Conservation (phyloP, 108 stramenopile species). For the Stephanodiscus minutulus region DNA sequence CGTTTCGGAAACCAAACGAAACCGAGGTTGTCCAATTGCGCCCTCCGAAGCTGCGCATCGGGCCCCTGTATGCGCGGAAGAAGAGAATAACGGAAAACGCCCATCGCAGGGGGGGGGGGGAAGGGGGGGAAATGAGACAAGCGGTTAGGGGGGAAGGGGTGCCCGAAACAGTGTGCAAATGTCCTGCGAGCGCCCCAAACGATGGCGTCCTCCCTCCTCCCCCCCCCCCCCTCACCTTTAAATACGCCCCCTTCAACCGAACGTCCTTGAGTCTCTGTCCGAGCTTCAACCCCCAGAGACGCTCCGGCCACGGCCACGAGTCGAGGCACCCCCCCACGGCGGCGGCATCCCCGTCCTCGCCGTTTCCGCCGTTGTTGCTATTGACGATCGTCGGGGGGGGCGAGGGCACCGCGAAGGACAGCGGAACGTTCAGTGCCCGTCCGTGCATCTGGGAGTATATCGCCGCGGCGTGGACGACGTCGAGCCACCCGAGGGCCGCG, state of each 20-base stretch:
- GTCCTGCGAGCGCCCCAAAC: too few species aligned
- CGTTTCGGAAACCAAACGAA: constrained; percentile 75
- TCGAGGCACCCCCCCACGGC: constrained; percentile 12
- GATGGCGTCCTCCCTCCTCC: too few species aligned
- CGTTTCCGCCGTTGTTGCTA: too few species aligned
- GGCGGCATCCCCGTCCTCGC: neutral
- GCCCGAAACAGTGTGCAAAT: too few species aligned
- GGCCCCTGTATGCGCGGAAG: constrained; percentile 41
- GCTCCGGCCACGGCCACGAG: constrained; percentile 83
- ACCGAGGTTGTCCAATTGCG: constrained; percentile 79
- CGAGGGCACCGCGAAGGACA: constrained; percentile 65
- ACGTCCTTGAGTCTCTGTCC: constrained; percentile 81
- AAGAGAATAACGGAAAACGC: too few species aligned
- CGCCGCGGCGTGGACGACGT: constrained; percentile 85
- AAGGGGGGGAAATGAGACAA: neutral
- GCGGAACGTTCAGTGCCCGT: constrained; percentile 66
- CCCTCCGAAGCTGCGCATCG: constrained; percentile 49
- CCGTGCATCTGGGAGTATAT: constrained; percentile 81
- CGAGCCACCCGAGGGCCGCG: constrained; percentile 71
- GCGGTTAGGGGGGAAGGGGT: too few species aligned
- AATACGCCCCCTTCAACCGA: constrained; percentile 73
- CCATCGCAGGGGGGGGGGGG: neutral
- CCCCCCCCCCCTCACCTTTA: constrained; percentile 25
- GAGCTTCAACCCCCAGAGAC: constrained; percentile 71
- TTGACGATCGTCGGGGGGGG: constrained; percentile 38